Evolutionary conservation across 371 early-diverging fungal species (phyloP), one percentile per base, ranked within the genome.

Genomic region (Mortierella polycephala): DNA sequence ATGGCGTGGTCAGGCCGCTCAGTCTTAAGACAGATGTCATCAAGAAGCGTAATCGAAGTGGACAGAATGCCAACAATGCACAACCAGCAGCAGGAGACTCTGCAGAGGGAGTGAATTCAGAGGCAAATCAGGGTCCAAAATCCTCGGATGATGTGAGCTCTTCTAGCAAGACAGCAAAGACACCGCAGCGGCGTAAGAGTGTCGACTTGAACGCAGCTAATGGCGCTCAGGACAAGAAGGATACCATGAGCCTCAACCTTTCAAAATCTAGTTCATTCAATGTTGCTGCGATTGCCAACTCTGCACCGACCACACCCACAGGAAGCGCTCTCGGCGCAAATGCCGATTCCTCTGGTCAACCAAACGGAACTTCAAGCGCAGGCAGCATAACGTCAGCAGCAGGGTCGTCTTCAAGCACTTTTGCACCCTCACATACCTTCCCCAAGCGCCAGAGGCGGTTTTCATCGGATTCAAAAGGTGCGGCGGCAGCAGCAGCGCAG

Each of bases 11-110:
- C 20, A 88, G 97, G n/a, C 97, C 94, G 1, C 81, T 91, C 13
- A 88, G 89, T 64, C 87, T 96, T 41, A 94, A 94, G 79, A 91
- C 93, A 0, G 92, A 92, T 71, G 89, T 95, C 16, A 95, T 96
- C 71, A 91, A 93, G 63, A 96, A 94, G 79, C 91, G 96, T 47
- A 93, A 93, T 82, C 89, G 93, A 9, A 79, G 69, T 30, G 67
- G 67, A 47, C 69, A 64, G 46, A 72, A 79, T 18, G 58, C 72
- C 42, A 75, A 64, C 42, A 67, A 49, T 18, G 41, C 49, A 11
- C 11, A 51, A 8, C 52, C 61, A 5, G 14, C 12, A 40, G 51
- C 50, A 16, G 62, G 61, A 30, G 66, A 60, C 18, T 44, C 39
- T 56, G 0, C 56, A 44, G 72, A 66, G 6, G 72, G 66, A 12